Evolutionary conservation across 1,284 basidiomycete genomes (phyloP).

Genomic region (Cutaneotrichosporon mucoides): DNA sequence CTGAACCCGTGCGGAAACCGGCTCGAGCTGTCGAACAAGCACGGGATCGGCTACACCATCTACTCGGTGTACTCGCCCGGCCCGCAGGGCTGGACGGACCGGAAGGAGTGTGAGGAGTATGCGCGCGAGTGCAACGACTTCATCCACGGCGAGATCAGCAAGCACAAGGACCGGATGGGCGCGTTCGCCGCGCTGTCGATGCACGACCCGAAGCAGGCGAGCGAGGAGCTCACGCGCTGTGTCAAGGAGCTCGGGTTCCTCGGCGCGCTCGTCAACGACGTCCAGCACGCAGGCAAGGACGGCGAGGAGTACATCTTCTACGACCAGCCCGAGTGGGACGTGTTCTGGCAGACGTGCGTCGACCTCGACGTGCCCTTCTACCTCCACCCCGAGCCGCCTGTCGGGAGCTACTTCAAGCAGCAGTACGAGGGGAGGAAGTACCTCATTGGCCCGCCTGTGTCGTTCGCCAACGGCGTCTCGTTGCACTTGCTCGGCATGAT

Average conservation of each 20-base stretch:
- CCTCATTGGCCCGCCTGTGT: conserved; percentile 40
- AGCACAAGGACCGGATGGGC: conserved; percentile 37
- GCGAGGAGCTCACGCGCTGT: conserved; percentile 35
- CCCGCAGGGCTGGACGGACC: conserved; percentile 18
- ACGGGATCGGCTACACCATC: conserved; percentile 25
- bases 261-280: conserved; percentile 32
- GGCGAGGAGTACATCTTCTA: conserved; percentile 30
- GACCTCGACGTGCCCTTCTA: conserved; percentile 45
- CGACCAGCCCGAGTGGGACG: conserved; percentile 31
- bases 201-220: conserved; percentile 42
- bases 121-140: conserved; percentile 20
- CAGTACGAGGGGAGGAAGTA: conserved; percentile 40
- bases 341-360: conserved; percentile 39
- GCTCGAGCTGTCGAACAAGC: conserved; percentile 22
- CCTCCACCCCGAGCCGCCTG: conserved; percentile 43
- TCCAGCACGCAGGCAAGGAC: conserved; percentile 27
- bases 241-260: conserved; percentile 36
- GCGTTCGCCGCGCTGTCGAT: conserved; percentile 42
- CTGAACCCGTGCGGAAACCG: conserved; percentile 23
- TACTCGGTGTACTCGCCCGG: conserved; percentile 22
- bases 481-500: conserved; percentile 43
- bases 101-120: conserved; percentile 20
- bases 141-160: conserved; percentile 31
- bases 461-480: conserved; percentile 43
- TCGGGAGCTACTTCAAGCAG: conserved; percentile 36